A percentile compares a stretch with the other conserved stretches of the same genome.
Conservation (phyloP, 1,284 basidiomycete species). For the Mycena sp. region DNA sequence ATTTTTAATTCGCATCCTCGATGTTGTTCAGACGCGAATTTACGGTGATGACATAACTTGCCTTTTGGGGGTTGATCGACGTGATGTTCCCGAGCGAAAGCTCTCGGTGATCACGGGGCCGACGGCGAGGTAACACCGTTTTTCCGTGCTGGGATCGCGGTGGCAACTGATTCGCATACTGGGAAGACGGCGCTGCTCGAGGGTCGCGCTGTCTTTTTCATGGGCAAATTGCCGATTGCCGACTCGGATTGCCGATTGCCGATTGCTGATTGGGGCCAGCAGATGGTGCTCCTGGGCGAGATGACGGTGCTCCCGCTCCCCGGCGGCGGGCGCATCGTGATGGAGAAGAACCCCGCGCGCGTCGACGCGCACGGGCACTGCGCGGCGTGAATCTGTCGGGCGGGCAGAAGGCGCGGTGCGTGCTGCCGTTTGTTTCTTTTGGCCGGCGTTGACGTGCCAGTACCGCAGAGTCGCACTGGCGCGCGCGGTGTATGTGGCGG, state of each 20-base stretch:
- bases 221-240: constrained; percentile 84
- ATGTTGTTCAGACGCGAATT: no score
- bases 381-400: constrained; percentile 44
- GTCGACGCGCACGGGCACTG: constrained; percentile 68
- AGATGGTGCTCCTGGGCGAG: constrained; percentile 75
- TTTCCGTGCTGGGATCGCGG: no score
- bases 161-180: not conserved
- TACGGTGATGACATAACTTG: no score
- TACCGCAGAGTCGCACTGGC: constrained; percentile 67
- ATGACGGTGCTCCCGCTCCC: constrained; percentile 63
- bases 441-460: no score
- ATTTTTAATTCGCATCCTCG: no score
- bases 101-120: constrained; percentile 42
- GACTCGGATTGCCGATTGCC: no score
- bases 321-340: constrained; percentile 58
- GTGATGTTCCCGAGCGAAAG: constrained; percentile 27
- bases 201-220: constrained; percentile 45
- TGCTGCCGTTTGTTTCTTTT: no score
- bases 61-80: no score
- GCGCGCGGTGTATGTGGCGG: constrained; percentile 70
- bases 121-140: constrained; percentile 51
- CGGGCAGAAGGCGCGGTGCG: constrained; percentile 70
- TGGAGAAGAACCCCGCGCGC: constrained; percentile 69
- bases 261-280: no score
- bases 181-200: constrained; percentile 84